A percentile compares a stretch with the other conserved stretches of the same genome.
These are phyloP conservation scores for Scenedesmus sp. DNA, from an alignment of 163 green algal genomes.

Conservation along the genomic window DNA sequence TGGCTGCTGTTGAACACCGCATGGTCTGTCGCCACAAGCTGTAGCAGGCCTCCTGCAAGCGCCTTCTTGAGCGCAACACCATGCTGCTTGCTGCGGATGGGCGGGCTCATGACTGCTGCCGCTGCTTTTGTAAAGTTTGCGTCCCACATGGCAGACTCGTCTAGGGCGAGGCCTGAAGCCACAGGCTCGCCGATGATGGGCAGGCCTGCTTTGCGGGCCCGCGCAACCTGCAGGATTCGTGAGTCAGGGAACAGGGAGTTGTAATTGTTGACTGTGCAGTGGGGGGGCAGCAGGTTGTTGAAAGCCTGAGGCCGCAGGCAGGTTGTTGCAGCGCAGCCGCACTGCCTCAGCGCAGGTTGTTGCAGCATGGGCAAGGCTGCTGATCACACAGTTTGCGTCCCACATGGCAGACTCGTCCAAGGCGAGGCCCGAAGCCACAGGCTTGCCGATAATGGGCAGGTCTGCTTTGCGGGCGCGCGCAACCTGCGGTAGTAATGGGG, in stretches of 20 bases:
- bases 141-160: conserved; percentile 80
- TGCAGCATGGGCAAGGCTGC: too few species aligned
- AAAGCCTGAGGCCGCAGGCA: too few species aligned
- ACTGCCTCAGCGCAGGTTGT: too few species aligned
- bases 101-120: conserved; percentile 94
- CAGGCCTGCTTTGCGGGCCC: conserved; percentile 63
- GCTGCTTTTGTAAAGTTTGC: conserved; percentile 71
- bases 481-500: conserved; percentile 48
- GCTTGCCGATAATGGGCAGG: conserved; percentile 78
- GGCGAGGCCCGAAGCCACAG: conserved; percentile 82
- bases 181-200: conserved; percentile 86
- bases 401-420: conserved; percentile 82
- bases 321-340: too few species aligned
- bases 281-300: too few species aligned
- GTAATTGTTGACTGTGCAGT: too few species aligned
- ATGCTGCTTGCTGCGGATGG: conserved; percentile 81
- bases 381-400: conserved; percentile 64
- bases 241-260: not conserved
- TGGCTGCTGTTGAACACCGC: conserved; percentile 93
- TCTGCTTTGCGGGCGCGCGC: conserved; percentile 63
- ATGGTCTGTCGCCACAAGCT: conserved; percentile 96
- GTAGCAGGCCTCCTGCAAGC: conserved; percentile 79
- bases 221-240: conserved; percentile 54
- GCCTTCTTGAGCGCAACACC: conserved; percentile 65
- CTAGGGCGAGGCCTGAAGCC: conserved; percentile 78